Evolutionary conservation across 192 early-diverging fungal species (phyloP), one percentile per base, ranked within the genome.

Genomic region (Dissophora globulifera): DNA sequence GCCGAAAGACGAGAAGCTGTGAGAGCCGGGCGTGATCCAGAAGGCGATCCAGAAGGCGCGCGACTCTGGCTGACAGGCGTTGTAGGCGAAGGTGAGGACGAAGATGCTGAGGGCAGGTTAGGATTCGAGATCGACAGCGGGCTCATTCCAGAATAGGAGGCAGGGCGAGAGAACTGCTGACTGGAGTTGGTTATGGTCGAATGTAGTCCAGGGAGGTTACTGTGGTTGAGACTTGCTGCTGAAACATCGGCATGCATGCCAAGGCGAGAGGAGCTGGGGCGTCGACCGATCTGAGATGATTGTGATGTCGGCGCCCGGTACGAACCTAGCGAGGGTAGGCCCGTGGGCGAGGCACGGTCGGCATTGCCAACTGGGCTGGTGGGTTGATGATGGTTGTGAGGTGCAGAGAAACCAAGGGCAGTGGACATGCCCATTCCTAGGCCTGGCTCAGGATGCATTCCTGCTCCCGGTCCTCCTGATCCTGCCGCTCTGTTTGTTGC

Each of bases 281-380:
- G 70, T 30, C 70, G 62, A 42, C 50, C 51, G 42, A 75, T 50
- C 62, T 75, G 69, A 41, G 43, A 40, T 40, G 70, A 38, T 55
- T 75, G 69, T 46, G 43, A 47, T 29, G 70, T 16, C 23, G 57
- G 23, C 9, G 58, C 32, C 40, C 62, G 58, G 27, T 65, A 43
- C 33, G 62, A 40, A 17, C 31, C 31, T 45, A 62, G 57, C 23
- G 70, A 65, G 13, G 62, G 15, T 19, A 49, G 57, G 2, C 62
- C 35, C 13, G 70, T 60, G 12, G 70, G 70, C 0, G 70, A 65
- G 23, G 70, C 54, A 6, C 67, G 57, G 47, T 69, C 62, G 4
- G 49, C 30, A 54, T 35, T 62, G 49, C 42, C 60, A n/a, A 22
- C 38, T 7, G 60, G 53, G 20, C 53, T 64, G 57, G 15, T 15